Evolutionary conservation across 1,139 yeast genomes (phyloP), one percentile per base, ranked within the genome.

Genomic region (Suhomyces choctaworum): DNA sequence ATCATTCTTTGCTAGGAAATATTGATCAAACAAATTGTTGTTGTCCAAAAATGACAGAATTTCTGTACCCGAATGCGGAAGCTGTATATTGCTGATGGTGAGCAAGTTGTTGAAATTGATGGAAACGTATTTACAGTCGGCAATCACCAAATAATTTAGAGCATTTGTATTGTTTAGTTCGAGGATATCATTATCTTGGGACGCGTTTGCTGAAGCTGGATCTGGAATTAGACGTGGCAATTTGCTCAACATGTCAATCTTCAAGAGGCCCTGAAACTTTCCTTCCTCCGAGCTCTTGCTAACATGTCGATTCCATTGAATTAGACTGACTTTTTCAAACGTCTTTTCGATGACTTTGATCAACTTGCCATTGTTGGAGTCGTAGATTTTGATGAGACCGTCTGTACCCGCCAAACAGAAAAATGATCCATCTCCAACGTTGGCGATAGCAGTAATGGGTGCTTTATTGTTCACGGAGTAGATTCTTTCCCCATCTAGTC

Each of bases 401-500:
- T 76, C 80, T 1, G 56, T 43, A 2, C 78, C 78, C 1, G 72
- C 53, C 11, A 76, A 57, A 17, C 73, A 75, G 40, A 78, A 64
- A 37, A 53, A 62, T 24, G 58, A 56, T 2, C 76, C 76, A 41
- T 60, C 58, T 6, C 57, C 56, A 35, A 58, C 56, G 58, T 70
- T 69, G 17, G 58, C 45, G 5, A 75, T 56, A 8, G 58, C 51
- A 5, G 58, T 52, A 11, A 70, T 68, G 3, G 51, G 47, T 19
- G 72, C 48, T 38, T 61, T 58, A 44, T 63, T 61, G 50, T 62
- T 70, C 30, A 71, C 59, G 25, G 74, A 63, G 64, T 78, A 78
- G 5, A 78, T 76, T 32, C 77, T 52, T 42, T 75, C 78, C 0
- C 83, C 84, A 42, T 73, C 75, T 31, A 73, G 56, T 29, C 85